A percentile compares a stretch with the other conserved stretches of the same genome.
These are phyloP conservation scores for Tetracladium setigerum DNA, from an alignment of 495 filamentous ascomycete species.

Conservation along the genomic window DNA sequence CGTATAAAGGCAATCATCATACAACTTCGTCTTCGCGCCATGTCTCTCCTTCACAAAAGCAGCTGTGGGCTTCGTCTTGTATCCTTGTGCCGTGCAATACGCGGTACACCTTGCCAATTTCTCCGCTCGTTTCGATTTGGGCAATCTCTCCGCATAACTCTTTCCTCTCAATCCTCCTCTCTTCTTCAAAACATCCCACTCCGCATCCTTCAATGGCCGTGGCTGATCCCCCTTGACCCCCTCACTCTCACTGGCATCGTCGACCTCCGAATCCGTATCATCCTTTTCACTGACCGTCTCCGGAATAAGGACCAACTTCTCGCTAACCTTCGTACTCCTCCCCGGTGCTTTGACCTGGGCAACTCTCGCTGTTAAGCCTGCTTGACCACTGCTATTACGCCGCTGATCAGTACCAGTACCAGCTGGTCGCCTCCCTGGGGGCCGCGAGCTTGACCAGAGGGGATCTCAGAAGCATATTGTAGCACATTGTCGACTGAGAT, in stretches of 20 bases:
- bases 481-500: conserved; percentile 96
- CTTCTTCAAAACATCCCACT: conserved; percentile 56
- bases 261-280: conserved; percentile 44
- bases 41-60: conserved; percentile 84
- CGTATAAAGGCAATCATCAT: conserved; percentile 94
- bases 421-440: conserved; percentile 52
- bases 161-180: conserved; percentile 60
- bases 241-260: conserved; percentile 35
- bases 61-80: conserved; percentile 76
- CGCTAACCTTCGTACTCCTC: conserved; percentile 83
- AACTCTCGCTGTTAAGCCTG: conserved; percentile 33
- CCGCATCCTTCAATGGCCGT: conserved; percentile 71
- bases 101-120: conserved; percentile 87
- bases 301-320: conserved; percentile 92
- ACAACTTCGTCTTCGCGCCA: conserved; percentile 93
- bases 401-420: conserved; percentile 36
- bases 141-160: conserved; percentile 90
- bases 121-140: conserved; percentile 79
- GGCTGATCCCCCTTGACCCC: conserved; percentile 49
- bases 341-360: conserved; percentile 74
- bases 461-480: conserved; percentile 89
- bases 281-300: conserved; percentile 64
- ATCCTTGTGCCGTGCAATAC: conserved; percentile 93
- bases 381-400: conserved; percentile 27
- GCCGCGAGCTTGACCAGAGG: conserved; percentile 82